Conservation (phyloP, 306 rosid genomes). For the Malus domestica region DNA sequence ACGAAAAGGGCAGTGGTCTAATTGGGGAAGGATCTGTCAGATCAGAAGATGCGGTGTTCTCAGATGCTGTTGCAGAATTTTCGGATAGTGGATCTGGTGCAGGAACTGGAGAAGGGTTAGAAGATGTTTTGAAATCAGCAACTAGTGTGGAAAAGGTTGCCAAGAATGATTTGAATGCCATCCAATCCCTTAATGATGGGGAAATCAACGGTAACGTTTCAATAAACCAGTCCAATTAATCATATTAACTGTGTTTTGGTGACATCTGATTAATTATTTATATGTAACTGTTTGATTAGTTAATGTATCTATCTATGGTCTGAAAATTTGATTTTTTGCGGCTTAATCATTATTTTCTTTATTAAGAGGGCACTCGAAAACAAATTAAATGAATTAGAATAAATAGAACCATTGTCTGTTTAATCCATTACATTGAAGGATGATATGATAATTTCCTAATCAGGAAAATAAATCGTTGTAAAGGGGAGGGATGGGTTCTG, state of each 20-base stretch:
- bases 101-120: slow-evolving; percentile 6
- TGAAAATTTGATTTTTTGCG: neutral
- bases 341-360: neutral
- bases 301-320: neutral
- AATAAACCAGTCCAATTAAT: neutral
- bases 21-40: slow-evolving; percentile 19
- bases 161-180: slow-evolving; percentile 21
- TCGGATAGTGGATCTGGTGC: slow-evolving; percentile 28
- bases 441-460: neutral
- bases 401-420: neutral
- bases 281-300: neutral
- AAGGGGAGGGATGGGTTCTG: neutral
- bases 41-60: slow-evolving; percentile 55
- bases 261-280: neutral
- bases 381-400: neutral
- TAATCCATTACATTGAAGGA: neutral
- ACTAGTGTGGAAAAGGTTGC: slow-evolving; percentile 20
- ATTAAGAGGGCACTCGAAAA: neutral
- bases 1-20: slow-evolving; percentile 29
- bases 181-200: slow-evolving; percentile 15
- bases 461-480: too few relatives aligned
- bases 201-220: slow-evolving; percentile 35
- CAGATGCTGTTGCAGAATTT: slow-evolving; percentile 75
- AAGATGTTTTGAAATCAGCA: slow-evolving; percentile 21
- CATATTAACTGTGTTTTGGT: neutral